Conservation (phyloP, 257 asterid species). For the Ajuga chamaepitys region DNA sequence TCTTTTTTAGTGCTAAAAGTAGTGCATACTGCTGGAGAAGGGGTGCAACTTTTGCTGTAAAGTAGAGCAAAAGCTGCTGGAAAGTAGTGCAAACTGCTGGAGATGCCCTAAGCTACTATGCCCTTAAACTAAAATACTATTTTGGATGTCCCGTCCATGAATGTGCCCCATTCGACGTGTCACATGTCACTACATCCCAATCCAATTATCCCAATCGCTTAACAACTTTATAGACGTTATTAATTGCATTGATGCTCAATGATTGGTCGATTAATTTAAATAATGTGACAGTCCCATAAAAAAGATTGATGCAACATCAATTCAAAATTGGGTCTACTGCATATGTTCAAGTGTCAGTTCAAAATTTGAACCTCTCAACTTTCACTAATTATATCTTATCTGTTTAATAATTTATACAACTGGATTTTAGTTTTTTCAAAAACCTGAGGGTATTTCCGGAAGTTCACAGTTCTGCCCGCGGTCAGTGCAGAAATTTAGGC, state of each 20-base stretch:
- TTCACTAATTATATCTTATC: neutral
- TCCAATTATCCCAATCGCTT: too few relatives aligned
- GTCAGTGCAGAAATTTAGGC: slow-evolving; percentile 22
- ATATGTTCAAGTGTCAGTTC: slow-evolving; percentile 33
- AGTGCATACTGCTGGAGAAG: too few relatives aligned
- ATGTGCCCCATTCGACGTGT: too few relatives aligned
- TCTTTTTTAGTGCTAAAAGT: too few relatives aligned
- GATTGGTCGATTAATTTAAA: neutral
- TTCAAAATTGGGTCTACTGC: slow-evolving; percentile 12
- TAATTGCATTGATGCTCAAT: neutral
- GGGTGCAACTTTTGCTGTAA: too few relatives aligned
- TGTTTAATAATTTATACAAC: neutral
- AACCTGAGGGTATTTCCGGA: slow-evolving; percentile 19
- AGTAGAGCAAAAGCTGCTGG: too few relatives aligned
- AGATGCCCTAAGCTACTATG: too few relatives aligned
- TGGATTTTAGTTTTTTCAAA: neutral
- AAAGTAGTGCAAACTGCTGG: too few relatives aligned
- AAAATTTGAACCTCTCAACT: slow-evolving; percentile 25
- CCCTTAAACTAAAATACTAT: too few relatives aligned
- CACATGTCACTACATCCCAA: too few relatives aligned
- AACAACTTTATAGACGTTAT: too few relatives aligned
- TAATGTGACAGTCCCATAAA: neutral
- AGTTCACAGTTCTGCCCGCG: slow-evolving; percentile 16
- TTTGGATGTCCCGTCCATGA: too few relatives aligned
- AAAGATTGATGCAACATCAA: slow-evolving; percentile 23